A percentile compares a stretch with the other conserved stretches of the same genome.
Evolutionary conservation across 2,329 filamentous ascomycete genomes (phyloP).

Genomic region (Dothidotthia symphoricarpi): DNA sequence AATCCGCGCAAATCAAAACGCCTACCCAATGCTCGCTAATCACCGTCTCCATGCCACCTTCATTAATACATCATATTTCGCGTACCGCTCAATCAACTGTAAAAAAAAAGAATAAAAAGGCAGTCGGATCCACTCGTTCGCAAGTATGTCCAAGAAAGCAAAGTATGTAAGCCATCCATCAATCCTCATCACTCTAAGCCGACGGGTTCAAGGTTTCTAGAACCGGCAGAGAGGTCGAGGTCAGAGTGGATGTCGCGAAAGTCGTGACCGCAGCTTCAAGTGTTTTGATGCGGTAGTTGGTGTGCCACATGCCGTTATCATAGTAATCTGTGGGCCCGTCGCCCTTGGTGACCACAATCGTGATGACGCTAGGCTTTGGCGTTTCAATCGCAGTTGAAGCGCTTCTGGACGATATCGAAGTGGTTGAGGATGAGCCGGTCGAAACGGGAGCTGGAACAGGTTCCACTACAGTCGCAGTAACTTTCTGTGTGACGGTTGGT

Average conservation of each 20-base stretch:
- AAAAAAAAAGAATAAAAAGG: background rate
- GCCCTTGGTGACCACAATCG: slow-evolving; percentile 29
- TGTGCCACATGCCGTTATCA: slow-evolving; percentile 49
- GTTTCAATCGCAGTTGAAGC: slow-evolving; percentile 15
- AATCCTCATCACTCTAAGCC: background rate
- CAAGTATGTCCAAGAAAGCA: slow-evolving; percentile 2
- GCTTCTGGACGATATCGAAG: slow-evolving; percentile 9
- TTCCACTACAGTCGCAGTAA: slow-evolving; percentile 21
- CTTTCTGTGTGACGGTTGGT: slow-evolving; percentile 24
- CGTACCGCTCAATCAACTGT: background rate
- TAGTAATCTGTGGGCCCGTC: slow-evolving; percentile 41
- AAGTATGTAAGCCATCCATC: background rate
- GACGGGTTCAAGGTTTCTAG: too few species aligned
- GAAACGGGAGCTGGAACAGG: slow-evolving; percentile 11
- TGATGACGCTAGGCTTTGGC: slow-evolving; percentile 28
- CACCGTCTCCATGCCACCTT: slow-evolving; percentile 1
- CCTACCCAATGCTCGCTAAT: slow-evolving; percentile 14
- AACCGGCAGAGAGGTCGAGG: slow-evolving; percentile 7
- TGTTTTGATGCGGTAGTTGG: slow-evolving; percentile 42
- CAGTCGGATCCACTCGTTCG: background rate
- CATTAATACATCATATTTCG: slow-evolving; percentile 11
- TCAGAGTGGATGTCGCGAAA: slow-evolving; percentile 3
- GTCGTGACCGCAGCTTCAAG: slow-evolving; percentile 18
- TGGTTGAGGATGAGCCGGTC: slow-evolving; percentile 15
- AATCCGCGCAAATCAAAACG: slow-evolving; percentile 9